These are phyloP conservation scores for Trichomonas vaginalis DNA, from an alignment of 208 protist genomes.

Conservation along the genomic window DNA sequence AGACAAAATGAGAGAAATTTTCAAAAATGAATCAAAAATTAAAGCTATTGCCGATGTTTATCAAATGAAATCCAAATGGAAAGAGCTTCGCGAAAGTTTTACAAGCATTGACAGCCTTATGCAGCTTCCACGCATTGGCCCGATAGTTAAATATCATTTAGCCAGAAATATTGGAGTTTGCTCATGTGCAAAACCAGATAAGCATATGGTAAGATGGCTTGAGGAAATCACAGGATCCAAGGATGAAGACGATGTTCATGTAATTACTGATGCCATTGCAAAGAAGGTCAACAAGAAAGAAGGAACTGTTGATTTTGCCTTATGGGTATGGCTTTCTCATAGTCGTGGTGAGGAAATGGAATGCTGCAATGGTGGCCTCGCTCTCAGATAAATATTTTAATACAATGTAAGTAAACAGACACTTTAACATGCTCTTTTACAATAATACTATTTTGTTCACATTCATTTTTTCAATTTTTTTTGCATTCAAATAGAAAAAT, in stretches of 20 bases:
- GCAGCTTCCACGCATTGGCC: not conserved
- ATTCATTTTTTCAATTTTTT: too few relatives aligned
- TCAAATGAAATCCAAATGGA: not conserved
- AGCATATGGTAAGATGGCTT: not conserved
- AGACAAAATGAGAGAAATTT: not conserved
- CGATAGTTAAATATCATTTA: not conserved
- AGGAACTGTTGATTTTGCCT: not conserved
- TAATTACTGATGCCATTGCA: not conserved
- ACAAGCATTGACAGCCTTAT: not conserved
- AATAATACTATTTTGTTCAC: too few relatives aligned
- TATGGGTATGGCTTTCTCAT: slow-evolving; percentile 8
- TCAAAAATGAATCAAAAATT: not conserved
- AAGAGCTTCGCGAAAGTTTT: not conserved
- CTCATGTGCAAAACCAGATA: slow-evolving; percentile 2
- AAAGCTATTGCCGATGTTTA: not conserved
- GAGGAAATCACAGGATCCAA: not conserved
- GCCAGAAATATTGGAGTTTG: not conserved
- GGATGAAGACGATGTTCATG: not conserved
- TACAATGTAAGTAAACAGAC: too few relatives aligned
- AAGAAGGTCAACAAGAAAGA: not conserved
- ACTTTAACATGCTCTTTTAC: too few relatives aligned
- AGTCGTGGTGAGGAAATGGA: not conserved
- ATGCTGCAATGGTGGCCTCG: not conserved
- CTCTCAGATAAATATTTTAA: not conserved
- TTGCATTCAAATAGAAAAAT: too few relatives aligned